These are phyloP conservation scores for Akanthomyces muscarius DNA, from an alignment of 2,329 filamentous ascomycete genomes.

Conservation along the genomic window DNA sequence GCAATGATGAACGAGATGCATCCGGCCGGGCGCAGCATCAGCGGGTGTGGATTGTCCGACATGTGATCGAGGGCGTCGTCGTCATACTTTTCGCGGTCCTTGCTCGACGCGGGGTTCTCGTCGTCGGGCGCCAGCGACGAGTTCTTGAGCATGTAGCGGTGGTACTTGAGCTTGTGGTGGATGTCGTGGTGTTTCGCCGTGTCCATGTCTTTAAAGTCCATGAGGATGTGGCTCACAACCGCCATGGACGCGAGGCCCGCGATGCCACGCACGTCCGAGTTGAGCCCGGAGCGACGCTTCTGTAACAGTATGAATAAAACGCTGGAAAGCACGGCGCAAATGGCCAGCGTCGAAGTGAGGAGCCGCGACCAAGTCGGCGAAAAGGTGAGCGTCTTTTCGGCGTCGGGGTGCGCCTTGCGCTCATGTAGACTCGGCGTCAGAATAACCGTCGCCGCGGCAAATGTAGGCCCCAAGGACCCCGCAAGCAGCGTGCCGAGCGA, in stretches of 20 bases:
- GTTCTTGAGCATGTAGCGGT: conserved; percentile 66
- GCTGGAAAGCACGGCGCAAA: conserved; percentile 56
- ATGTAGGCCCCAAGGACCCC: conserved; percentile 64
- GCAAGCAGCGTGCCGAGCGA: conserved; percentile 62
- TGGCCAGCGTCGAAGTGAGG: conserved; percentile 50
- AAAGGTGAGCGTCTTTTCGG: conserved; percentile 52
- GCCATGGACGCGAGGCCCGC: conserved; percentile 73
- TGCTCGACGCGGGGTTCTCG: conserved; percentile 38
- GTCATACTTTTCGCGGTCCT: conserved; percentile 42
- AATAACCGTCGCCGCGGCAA: conserved; percentile 59
- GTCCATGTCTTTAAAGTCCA: conserved; percentile 70
- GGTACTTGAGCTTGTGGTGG: conserved; percentile 61
- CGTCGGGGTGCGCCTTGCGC: conserved; percentile 39
- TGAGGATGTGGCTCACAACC: conserved; percentile 66
- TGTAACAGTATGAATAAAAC: conserved; percentile 59
- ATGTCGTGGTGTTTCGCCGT: conserved; percentile 63
- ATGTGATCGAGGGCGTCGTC: conserved; percentile 33
- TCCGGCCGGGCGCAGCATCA: conserved; percentile 60
- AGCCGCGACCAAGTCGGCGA: conserved; percentile 57
- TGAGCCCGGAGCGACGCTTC: conserved; percentile 59
- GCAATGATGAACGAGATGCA: conserved; percentile 58
- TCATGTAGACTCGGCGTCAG: conserved; percentile 49
- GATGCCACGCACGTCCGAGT: conserved; percentile 67
- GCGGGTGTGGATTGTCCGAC: conserved; percentile 60
- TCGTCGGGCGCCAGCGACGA: conserved; percentile 65